Conservation (phyloP, 768 basidiomycete species). For the Trametopsis cervina region DNA sequence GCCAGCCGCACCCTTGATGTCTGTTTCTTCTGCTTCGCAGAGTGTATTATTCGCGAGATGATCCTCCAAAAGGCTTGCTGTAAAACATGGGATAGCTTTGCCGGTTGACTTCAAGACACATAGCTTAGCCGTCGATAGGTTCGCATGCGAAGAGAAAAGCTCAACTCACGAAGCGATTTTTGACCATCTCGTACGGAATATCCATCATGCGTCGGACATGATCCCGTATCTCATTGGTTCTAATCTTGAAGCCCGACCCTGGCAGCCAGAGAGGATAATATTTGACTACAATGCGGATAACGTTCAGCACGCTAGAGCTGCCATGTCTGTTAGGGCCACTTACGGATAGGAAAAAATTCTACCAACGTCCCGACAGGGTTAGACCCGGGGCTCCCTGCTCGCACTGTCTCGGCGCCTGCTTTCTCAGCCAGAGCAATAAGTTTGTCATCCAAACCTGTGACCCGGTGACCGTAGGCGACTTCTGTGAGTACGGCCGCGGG, state of each 20-base stretch:
- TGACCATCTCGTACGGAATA: neutral
- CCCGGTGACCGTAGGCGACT: constrained; percentile 12
- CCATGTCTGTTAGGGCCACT: no score
- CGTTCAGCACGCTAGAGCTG: no score
- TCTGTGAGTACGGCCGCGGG: constrained; percentile 14
- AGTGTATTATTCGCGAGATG: neutral
- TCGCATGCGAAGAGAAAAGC: neutral
- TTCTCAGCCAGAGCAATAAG: constrained; percentile 11
- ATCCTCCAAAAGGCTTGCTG: neutral
- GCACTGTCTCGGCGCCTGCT: constrained; percentile 9
- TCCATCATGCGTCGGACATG: neutral
- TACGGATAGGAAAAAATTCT: constrained; percentile 4
- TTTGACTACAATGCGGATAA: constrained; percentile 3
- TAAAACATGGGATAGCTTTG: neutral
- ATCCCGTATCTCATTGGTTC: neutral
- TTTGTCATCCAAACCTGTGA: constrained; percentile 11
- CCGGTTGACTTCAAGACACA: neutral
- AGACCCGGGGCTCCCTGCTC: constrained; percentile 11
- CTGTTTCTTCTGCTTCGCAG: neutral
- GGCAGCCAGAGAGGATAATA: constrained; percentile 3
- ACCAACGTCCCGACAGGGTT: constrained; percentile 5
- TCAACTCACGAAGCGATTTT: neutral
- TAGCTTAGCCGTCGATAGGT: neutral
- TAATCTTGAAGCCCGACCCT: constrained; percentile 2
- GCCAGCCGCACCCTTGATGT: neutral